Base-by-base conservation (phyloP, 2,329 filamentous ascomycete genomes). In the Ophiosphaerella herpotricha region DNA sequence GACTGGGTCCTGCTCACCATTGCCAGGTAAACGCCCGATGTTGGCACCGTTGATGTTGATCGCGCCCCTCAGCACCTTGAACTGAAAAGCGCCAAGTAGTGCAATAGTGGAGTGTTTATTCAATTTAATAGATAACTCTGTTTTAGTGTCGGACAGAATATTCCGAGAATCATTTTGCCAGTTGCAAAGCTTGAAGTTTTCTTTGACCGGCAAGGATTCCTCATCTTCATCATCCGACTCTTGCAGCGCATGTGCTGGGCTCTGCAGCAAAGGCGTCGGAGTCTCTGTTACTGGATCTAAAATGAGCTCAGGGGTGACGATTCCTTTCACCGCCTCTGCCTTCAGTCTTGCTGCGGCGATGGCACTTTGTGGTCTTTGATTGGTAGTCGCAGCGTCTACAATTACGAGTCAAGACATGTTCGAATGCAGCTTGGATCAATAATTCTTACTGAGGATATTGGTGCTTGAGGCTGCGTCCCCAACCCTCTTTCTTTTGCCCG, bases 41-140 rank as follows among this genome's bases (percentile, higher is more conserved):
- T 79, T 82, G 6, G 88, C 85, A 13, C 89, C 88, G 12, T 84
- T 81, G 23, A 93, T 70, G 1, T 82, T 85, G 21, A 88, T 75
- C 37, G 85, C 78, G 2, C 90, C 90, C 44, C 77, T 78, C 7
- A 76, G 62, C 0, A 93, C 79, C 11, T 76, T 77, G 26, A 93
- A 67, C 13, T 85, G 83, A 68, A 85, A 94, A 61, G 83, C 85
- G 1, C 90, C 90, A 9, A 90, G 53, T 14, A 75, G 64, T 2
- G 71, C 64, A 31, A 75, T 66, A 7, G 64, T 74, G 7, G 75
- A 40, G 29, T 67, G 70, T 26, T 70, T 69, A 18, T 63, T 55
- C 33, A 72, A 46, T 9, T 53, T 58, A 39, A 70, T 54, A 21
- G 57, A 64, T 7, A 73, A 52, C 21, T 70, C 58, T 23, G 58